These are phyloP conservation scores for Diaporthe australafricana DNA, from an alignment of 2,329 filamentous ascomycete genomes.

Conservation along the genomic window DNA sequence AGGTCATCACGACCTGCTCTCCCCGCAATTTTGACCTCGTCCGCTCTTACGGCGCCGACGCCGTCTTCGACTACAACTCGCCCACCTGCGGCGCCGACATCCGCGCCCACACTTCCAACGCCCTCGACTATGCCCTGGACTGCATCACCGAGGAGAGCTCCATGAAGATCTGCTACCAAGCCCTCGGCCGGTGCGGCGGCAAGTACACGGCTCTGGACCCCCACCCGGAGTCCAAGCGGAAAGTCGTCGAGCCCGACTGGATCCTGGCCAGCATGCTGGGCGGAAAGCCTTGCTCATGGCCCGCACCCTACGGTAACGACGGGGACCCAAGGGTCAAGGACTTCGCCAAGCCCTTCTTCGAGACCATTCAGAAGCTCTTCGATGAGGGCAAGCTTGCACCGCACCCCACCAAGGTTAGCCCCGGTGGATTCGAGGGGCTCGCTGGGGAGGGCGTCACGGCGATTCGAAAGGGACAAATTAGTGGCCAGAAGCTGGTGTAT, in stretches of 20 bases:
- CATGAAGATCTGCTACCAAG: slow-evolving; percentile 50
- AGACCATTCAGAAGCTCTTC: slow-evolving; percentile 18
- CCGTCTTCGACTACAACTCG: slow-evolving; percentile 58
- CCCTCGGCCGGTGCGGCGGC: slow-evolving; percentile 50
- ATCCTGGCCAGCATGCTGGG: slow-evolving; percentile 18
- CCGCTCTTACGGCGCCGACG: slow-evolving; percentile 55
- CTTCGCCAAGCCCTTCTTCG: slow-evolving; percentile 20
- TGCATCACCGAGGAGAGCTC: slow-evolving; percentile 48
- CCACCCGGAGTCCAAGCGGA: slow-evolving; percentile 18
- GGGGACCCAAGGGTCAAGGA: slow-evolving; percentile 10
- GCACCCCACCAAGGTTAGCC: slow-evolving; percentile 21
- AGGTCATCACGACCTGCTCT: slow-evolving; percentile 56
- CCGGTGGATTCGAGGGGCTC: slow-evolving; percentile 9
- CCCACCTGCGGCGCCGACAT: slow-evolving; percentile 47
- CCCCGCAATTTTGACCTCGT: slow-evolving; percentile 56
- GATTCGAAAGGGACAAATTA: slow-evolving; percentile 9
- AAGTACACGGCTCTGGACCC: slow-evolving; percentile 38
- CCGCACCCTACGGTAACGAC: slow-evolving; percentile 16
- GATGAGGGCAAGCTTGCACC: slow-evolving; percentile 17
- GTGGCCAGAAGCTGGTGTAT: slow-evolving; percentile 13
- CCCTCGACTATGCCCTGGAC: slow-evolving; percentile 53
- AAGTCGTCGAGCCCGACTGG: slow-evolving; percentile 25
- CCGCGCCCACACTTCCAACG: slow-evolving; percentile 50
- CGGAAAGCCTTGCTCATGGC: slow-evolving; percentile 17
- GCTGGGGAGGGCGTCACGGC: slow-evolving; percentile 5